phyloP scores from a whole-genome alignment of 805 yeast genomes.

The Metschnikowia borealis region DNA sequence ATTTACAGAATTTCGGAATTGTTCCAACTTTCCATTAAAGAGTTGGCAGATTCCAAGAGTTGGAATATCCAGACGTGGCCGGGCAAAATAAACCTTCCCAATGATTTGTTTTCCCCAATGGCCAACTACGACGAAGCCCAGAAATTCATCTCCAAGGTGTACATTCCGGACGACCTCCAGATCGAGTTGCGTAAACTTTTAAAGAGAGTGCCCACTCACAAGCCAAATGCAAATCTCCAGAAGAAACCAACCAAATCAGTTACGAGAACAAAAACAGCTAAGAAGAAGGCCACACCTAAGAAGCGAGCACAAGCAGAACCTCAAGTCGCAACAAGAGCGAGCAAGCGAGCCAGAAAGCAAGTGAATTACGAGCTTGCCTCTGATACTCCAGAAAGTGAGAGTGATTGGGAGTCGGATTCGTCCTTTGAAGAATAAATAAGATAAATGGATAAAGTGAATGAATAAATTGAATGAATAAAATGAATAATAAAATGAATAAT shows the following conservation, averaged over 20 bases:
- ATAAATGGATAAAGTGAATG: not conserved
- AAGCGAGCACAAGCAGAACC: slow-evolving; percentile 18
- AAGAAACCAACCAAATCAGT: not conserved
- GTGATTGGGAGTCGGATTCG: not conserved
- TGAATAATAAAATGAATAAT: no score
- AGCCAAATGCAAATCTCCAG: slow-evolving; percentile 12
- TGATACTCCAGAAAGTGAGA: not conserved
- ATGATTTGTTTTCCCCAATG: slow-evolving; percentile 68
- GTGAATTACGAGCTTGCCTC: slow-evolving; percentile 9
- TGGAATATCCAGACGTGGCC: slow-evolving; percentile 84
- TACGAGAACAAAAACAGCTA: slow-evolving; percentile 4
- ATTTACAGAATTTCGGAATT: slow-evolving; percentile 71
- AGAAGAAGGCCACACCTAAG: slow-evolving; percentile 3
- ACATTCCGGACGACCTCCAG: slow-evolving; percentile 47
- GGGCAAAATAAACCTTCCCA: slow-evolving; percentile 64
- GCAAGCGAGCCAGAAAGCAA: slow-evolving; percentile 16
- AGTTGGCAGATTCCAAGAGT: slow-evolving; percentile 49
- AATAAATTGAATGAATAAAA: not conserved
- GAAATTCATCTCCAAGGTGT: slow-evolving; percentile 49
- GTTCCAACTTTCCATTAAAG: slow-evolving; percentile 61
- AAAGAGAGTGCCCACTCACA: slow-evolving; percentile 15
- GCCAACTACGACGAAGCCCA: slow-evolving; percentile 55
- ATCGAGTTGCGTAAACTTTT: slow-evolving; percentile 31
- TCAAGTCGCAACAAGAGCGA: slow-evolving; percentile 24
- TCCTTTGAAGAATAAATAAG: not conserved